Evolutionary conservation across 768 basidiomycete genomes (phyloP), one percentile per base, ranked within the genome.

Genomic region (Podaxis sp.): DNA sequence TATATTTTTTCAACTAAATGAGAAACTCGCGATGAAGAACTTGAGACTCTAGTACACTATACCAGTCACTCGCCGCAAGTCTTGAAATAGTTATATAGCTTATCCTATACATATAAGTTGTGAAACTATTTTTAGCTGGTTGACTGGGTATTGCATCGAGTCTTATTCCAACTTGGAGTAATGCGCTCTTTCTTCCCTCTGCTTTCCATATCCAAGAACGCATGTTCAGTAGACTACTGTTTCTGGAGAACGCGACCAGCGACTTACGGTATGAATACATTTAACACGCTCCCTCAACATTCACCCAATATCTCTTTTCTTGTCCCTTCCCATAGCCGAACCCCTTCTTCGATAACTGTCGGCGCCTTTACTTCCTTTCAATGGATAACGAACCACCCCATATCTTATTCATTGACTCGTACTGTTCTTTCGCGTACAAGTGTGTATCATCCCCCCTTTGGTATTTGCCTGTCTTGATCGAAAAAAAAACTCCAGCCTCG

Each of bases 391-490:
- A 73, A 57, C 66, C 66, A 16, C 84, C 84, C 48, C 78, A 82
- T 55, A 76, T 93, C 50, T 77, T 93, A 32, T 77, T 93, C 50
- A 78, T 93, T 32, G 91, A 92, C 69, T 93, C 91, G 0, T 91
- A 93, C 65, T 91, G 93, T 71, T 92, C 91, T 1, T 93, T 93
- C 72, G 90, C 91, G n/a, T 82, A 83, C 82, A 93, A 93, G 91
- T 91, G 58, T 61, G 88, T 78, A 18, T 27, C 32, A 23, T 11
- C 14, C 6, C 11, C 23, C 10, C n/a, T 1, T 40, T 16, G 59
- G 23, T 7, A 32, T 5, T 47, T 36, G 11, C 23, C 4, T 18
- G 42, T 61, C 42, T 28, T 10, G 42, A 62, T 5, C 35, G 35
- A 28, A 52, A 32, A 21, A 21, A 21, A 48, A 36, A 27, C 51